phyloP scores from a whole-genome alignment of 2,329 filamentous ascomycete genomes.

The Aspergillus bombycis region DNA sequence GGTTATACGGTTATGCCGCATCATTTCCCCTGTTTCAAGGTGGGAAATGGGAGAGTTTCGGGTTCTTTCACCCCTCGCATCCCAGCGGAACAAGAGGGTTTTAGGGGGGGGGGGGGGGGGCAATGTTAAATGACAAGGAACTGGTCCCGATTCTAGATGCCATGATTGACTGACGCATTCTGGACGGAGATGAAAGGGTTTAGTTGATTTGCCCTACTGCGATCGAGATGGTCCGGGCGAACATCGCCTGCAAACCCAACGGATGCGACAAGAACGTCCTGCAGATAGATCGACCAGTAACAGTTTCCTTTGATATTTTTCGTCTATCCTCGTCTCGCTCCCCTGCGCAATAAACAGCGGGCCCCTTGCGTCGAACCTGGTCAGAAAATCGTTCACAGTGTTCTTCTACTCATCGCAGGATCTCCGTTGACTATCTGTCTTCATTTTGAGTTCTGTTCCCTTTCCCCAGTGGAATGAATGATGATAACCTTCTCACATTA shows the following conservation, averaged over 20 bases:
- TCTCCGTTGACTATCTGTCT: not conserved
- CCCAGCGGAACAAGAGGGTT: constrained; percentile 11
- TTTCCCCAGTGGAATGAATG: not conserved
- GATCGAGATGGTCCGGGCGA: too few relatives aligned
- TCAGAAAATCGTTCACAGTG: not conserved
- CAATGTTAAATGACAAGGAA: not conserved
- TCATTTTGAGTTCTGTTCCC: not conserved
- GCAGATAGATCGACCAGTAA: constrained; percentile 2
- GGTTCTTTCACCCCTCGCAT: constrained; percentile 24
- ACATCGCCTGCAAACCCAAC: not conserved
- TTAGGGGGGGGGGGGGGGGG: too few relatives aligned
- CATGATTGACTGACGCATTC: not conserved
- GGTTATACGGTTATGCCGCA: constrained; percentile 23
- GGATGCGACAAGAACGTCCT: not conserved
- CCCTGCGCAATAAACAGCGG: constrained; percentile 16
- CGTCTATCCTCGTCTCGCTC: constrained; percentile 16
- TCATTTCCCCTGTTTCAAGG: constrained; percentile 27
- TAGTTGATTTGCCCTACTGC: not conserved
- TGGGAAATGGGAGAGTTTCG: constrained; percentile 18
- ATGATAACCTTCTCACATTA: not conserved
- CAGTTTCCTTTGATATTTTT: constrained; percentile 7
- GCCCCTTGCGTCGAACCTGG: constrained; percentile 21
- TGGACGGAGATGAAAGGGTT: constrained; percentile 10
- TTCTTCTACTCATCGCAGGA: constrained; percentile 11
- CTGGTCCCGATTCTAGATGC: constrained; percentile 2